Evolutionary conservation across 2,329 filamentous ascomycete genomes (phyloP).

Genomic region (Fusarium xyrophilum): DNA sequence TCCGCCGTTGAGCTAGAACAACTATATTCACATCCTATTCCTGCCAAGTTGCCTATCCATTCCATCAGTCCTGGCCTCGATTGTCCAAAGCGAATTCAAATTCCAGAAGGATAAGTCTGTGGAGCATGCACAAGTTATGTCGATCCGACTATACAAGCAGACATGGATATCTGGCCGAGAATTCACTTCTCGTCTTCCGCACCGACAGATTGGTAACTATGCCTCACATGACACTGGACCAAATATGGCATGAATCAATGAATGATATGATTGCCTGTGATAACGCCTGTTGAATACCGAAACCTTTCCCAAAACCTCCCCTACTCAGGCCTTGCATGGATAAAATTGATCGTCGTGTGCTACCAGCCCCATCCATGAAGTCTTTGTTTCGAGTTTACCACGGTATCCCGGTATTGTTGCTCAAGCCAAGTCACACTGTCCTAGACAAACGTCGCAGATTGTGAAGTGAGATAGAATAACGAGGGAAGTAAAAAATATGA

Average conservation of each 20-base stretch:
- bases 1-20: neutral
- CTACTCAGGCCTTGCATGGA: neutral
- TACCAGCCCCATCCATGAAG: neutral
- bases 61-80: neutral
- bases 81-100: neutral
- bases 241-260: neutral
- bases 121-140: neutral
- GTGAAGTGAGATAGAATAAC: neutral
- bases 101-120: neutral
- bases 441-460: neutral
- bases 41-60: neutral
- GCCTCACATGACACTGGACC: neutral
- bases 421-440: neutral
- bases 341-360: neutral
- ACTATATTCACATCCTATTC: neutral
- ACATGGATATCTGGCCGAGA: conserved; percentile 13
- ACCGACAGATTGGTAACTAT: neutral
- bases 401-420: neutral
- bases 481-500: neutral
- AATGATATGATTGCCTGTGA: neutral
- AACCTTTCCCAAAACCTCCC: neutral
- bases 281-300: neutral
- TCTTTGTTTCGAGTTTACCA: neutral
- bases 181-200: neutral
- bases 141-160: neutral